These are phyloP conservation scores for Bromus sterilis DNA, from an alignment of 176 grass and related monocot genomes.

Conservation along the genomic window DNA sequence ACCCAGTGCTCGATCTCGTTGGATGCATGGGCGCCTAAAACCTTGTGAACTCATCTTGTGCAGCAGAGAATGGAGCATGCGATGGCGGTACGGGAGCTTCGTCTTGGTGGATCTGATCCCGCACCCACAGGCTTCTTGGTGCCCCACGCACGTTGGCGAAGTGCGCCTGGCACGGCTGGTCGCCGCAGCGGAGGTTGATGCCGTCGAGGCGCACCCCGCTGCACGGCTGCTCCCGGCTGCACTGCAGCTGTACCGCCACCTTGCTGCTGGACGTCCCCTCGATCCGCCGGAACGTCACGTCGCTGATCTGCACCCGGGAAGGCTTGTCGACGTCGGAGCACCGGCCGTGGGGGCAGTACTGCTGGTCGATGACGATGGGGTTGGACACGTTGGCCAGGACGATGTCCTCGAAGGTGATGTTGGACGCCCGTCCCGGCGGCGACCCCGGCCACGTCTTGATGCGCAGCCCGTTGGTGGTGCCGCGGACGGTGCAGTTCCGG, in stretches of 20 bases:
- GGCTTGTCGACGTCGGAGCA: slow-evolving; percentile 31
- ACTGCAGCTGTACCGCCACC: slow-evolving; percentile 28
- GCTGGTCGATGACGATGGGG: slow-evolving; percentile 75
- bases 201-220: slow-evolving; percentile 7
- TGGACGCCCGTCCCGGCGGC: slow-evolving; percentile 25
- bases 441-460: slow-evolving; percentile 71
- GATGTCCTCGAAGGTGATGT: slow-evolving; percentile 67
- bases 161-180: neutral
- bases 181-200: slow-evolving; percentile 24
- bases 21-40: neutral
- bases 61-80: neutral
- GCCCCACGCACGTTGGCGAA: slow-evolving; percentile 4
- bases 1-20: neutral
- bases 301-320: slow-evolving; percentile 41
- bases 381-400: slow-evolving; percentile 39
- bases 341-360: slow-evolving; percentile 35
- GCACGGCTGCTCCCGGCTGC: slow-evolving; percentile 39
- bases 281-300: slow-evolving; percentile 37
- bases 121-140: neutral
- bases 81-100: neutral
- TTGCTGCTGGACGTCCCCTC: slow-evolving; percentile 31
- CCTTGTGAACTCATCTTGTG: neutral
- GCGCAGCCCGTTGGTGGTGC: slow-evolving; percentile 56
- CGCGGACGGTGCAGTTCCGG: slow-evolving; percentile 13
- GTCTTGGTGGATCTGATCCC: neutral